phyloP scores from a whole-genome alignment of 2,329 filamentous ascomycete species.

The Phoma herbarum region DNA sequence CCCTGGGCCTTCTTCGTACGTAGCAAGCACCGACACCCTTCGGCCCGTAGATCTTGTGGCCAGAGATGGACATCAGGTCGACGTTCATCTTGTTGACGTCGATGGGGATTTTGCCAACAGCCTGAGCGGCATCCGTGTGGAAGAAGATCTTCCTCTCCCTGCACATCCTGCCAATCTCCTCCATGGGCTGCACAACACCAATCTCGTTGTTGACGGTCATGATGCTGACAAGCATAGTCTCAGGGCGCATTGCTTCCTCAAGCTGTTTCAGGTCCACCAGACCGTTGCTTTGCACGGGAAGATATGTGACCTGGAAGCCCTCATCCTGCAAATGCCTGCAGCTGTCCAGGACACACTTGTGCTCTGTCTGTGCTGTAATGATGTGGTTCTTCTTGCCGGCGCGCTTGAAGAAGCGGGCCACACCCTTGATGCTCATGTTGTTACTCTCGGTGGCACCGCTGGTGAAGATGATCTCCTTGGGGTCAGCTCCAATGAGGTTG shows the following conservation, averaged over 20 bases:
- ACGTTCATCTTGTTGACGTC: constrained; percentile 99
- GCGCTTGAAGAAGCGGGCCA: constrained; percentile 92
- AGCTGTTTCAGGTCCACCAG: constrained; percentile 84
- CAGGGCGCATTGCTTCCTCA: constrained; percentile 86
- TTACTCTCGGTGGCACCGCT: constrained; percentile 98
- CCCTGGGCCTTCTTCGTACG: constrained; percentile 88
- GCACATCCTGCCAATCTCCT: constrained; percentile 92
- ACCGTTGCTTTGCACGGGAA: constrained; percentile 89
- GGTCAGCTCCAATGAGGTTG: constrained; percentile 86
- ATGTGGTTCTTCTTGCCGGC: constrained; percentile 98
- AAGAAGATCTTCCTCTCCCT: constrained; percentile 94
- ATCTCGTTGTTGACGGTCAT: constrained; percentile 99
- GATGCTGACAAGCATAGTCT: constrained; percentile 91
- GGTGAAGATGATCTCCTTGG: constrained; percentile 99
- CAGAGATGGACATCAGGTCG: constrained; percentile 98
- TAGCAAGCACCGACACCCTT: constrained; percentile 98
- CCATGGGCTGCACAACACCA: constrained; percentile 95
- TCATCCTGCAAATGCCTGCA: constrained; percentile 97
- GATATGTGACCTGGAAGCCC: constrained; percentile 95
- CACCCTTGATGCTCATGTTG: constrained; percentile 99
- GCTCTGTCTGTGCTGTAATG: constrained; percentile 96
- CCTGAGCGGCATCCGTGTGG: constrained; percentile 95
- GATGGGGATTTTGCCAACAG: constrained; percentile 96
- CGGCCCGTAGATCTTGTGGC: constrained; percentile 97
- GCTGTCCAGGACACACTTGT: constrained; percentile 98